Evolutionary conservation across 2,329 filamentous ascomycete species (phyloP).

Genomic region (Fusarium paranaense): DNA sequence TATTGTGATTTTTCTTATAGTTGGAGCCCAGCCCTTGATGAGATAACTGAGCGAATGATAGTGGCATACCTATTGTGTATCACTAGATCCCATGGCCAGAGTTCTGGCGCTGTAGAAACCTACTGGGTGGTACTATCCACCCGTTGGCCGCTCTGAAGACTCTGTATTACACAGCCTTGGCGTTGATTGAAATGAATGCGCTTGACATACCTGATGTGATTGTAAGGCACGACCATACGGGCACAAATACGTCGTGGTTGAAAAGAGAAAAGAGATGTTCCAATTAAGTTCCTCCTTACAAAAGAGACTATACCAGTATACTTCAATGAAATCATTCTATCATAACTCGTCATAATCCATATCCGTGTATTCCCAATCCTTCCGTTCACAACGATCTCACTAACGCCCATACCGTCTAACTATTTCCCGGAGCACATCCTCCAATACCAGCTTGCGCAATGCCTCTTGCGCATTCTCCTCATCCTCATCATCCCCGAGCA

Average conservation of each 20-base stretch:
- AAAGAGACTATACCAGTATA: not conserved
- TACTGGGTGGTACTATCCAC: not conserved
- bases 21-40: too few relatives aligned
- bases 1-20: too few relatives aligned
- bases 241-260: not conserved
- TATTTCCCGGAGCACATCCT: not conserved
- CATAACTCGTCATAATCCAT: not conserved
- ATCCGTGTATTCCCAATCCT: not conserved
- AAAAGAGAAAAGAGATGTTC: not conserved
- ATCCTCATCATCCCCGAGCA: not conserved
- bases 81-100: not conserved
- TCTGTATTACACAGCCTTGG: not conserved
- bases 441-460: not conserved
- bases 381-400: not conserved
- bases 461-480: not conserved
- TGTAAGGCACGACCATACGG: not conserved
- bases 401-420: not conserved
- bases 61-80: not conserved
- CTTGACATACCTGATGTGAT: not conserved
- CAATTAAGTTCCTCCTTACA: not conserved
- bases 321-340: not conserved
- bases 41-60: not conserved
- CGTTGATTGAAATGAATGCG: not conserved
- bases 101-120: not conserved
- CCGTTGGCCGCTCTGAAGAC: not conserved